A percentile compares a stretch with the other conserved stretches of the same genome.
phyloP scores from a whole-genome alignment of 2,329 filamentous ascomycete species.

The Penicillium rolfsii region DNA sequence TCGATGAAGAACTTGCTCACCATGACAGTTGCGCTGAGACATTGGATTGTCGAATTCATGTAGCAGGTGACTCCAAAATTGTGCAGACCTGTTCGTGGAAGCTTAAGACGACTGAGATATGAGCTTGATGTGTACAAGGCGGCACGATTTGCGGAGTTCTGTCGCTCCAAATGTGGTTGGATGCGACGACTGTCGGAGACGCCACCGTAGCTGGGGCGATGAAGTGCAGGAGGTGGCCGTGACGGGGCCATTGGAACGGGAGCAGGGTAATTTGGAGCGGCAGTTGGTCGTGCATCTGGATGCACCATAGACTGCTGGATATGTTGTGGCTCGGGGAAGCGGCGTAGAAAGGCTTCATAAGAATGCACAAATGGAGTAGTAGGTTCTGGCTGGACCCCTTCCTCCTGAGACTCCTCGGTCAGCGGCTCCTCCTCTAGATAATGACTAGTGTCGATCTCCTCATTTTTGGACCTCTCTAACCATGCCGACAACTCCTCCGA shows the following conservation, averaged over 20 bases:
- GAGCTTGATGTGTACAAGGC: constrained; percentile 48
- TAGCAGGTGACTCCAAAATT: constrained; percentile 88
- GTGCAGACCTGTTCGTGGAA: constrained; percentile 71
- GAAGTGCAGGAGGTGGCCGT: constrained; percentile 69
- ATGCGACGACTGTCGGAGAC: constrained; percentile 65
- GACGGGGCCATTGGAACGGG: constrained; percentile 62
- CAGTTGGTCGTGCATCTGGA: constrained; percentile 37
- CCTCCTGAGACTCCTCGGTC: constrained; percentile 47
- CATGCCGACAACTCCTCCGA: constrained; percentile 79
- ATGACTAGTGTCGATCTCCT: constrained; percentile 56
- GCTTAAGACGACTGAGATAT: constrained; percentile 50
- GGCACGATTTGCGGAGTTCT: constrained; percentile 50
- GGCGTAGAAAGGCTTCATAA: constrained; percentile 80
- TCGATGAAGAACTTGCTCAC: constrained; percentile 67
- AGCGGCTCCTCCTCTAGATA: constrained; percentile 46
- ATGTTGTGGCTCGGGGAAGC: constrained; percentile 73
- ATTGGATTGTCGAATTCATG: constrained; percentile 88
- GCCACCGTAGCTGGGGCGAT: constrained; percentile 77
- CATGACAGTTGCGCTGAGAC: constrained; percentile 71
- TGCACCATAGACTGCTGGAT: constrained; percentile 61
- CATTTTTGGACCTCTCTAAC: constrained; percentile 73
- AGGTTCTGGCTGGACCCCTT: constrained; percentile 52
- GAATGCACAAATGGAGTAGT: constrained; percentile 63
- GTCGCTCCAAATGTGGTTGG: constrained; percentile 47
- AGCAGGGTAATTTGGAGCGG: constrained; percentile 41